Base-by-base conservation (phyloP, 2,329 filamentous ascomycete species). In the Emergomyces orientalis region DNA sequence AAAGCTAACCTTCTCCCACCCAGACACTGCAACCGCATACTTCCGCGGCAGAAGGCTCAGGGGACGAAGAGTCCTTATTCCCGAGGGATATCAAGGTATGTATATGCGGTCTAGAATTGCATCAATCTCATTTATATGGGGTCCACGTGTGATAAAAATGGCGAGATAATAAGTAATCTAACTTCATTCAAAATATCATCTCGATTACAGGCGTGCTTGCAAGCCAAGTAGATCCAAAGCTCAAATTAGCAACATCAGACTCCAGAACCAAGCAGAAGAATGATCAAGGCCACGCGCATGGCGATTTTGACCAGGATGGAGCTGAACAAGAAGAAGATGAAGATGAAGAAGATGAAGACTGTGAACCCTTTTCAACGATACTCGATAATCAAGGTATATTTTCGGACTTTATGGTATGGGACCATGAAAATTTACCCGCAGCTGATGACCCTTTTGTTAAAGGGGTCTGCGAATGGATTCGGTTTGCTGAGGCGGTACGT, bases 11-110 rank as follows among this genome's bases (percentile, higher is more conserved):
- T 45, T 59, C 52, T 62, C 37, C 3, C 62, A 39, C 17, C 19
- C n/a, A 66, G 63, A 62, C n/a, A 49, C 61, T n/a, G 78, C 77
- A 47, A 83, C 81, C 1, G 80, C 86, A 32, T 88, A 92, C 71
- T 88, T 95, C 67, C 87, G 92, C 65, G 92, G 92, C 41, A 85
- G 91, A 58, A 92, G 89, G 71, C 81, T 97, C 0, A 81, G 85
- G 55, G 91, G 89, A 51, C 87, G 84, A 65, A 71, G 78, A 0
- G 74, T 94, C 2, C 78, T 80, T 3, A 73, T 97, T 0, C 91
- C 92, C 0, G 77, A 84, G n/a, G 83, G 84, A 2, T 95, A 92
- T 72, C 80, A 83, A 67, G 85, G 83, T 79, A 67, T 51, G 69
- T 64, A 39, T n/a, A 37, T 54, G 19, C 19, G n/a, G n/a, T 55